Percentiles rank a stretch among this genome's conserved stretches.
Conservation (phyloP, 2,329 filamentous ascomycete species). For the Berkeleyomyces rouxiae region DNA sequence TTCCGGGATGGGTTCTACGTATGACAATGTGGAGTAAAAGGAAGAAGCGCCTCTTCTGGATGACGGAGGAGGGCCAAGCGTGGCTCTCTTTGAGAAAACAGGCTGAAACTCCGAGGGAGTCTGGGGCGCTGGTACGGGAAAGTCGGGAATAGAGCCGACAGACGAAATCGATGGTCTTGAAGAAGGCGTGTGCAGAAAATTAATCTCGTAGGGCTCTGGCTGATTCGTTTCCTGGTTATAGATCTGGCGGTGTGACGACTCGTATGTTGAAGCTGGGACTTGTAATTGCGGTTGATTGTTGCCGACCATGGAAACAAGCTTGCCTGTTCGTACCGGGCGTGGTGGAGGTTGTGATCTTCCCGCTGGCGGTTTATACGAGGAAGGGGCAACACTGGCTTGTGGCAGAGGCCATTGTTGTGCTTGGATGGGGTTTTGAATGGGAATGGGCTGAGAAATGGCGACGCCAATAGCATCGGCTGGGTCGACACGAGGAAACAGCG, state of each 20-base stretch:
- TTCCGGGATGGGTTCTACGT: constrained; percentile 61
- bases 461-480: constrained; percentile 18
- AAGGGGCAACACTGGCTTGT: constrained; percentile 20
- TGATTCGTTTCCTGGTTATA: constrained; percentile 23
- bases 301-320: constrained; percentile 27
- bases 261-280: constrained; percentile 19
- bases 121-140: constrained; percentile 24
- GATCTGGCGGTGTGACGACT: constrained; percentile 14
- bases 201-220: constrained; percentile 23
- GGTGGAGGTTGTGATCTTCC: constrained; percentile 34
- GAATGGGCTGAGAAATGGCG: constrained; percentile 37
- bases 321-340: constrained; percentile 42
- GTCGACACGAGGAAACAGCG: constrained; percentile 16
- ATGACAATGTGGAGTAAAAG: constrained; percentile 49
- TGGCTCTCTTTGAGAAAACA: constrained; percentile 31
- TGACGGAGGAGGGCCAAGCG: constrained; percentile 42
- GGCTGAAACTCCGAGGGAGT: constrained; percentile 14
- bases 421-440: constrained; percentile 37
- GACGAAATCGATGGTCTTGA: constrained; percentile 36
- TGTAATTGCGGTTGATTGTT: constrained; percentile 40
- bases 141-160: constrained; percentile 41
- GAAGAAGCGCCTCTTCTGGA: constrained; percentile 44
- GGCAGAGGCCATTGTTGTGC: constrained; percentile 24
- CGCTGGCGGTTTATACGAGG: constrained; percentile 34
- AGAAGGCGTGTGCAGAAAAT: constrained; percentile 31